Evolutionary conservation across 2,329 filamentous ascomycete genomes (phyloP).

Genomic region (Albophoma yamanashiensis): DNA sequence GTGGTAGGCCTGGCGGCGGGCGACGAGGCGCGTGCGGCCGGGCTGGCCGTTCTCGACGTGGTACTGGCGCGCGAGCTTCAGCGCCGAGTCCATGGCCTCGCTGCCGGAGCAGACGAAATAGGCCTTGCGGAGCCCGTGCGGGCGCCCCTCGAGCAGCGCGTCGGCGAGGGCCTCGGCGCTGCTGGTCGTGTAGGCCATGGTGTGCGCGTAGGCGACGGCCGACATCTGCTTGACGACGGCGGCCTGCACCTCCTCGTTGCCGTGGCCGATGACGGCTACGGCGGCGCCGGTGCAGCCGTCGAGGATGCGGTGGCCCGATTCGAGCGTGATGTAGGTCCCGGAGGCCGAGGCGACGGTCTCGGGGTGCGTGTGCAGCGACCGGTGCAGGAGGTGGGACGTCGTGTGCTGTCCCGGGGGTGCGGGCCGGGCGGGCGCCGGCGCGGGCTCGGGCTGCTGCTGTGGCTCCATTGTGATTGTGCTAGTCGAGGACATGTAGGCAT

Average conservation of each 20-base stretch:
- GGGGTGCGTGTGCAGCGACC: conserved; percentile 18
- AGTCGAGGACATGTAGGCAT: background rate
- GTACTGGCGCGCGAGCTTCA: conserved; percentile 40
- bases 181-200: conserved; percentile 33
- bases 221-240: conserved; percentile 51
- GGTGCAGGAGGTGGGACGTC: conserved; percentile 19
- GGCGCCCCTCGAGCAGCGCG: conserved; percentile 26
- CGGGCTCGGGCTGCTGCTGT: background rate
- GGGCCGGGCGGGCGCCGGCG: background rate
- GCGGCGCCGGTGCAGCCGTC: conserved; percentile 67
- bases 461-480: background rate
- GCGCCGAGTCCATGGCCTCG: conserved; percentile 33
- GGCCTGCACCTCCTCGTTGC: conserved; percentile 45
- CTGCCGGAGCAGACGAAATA: conserved; percentile 22
- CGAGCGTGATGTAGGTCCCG: conserved; percentile 23
- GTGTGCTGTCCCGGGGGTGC: too few relatives aligned
- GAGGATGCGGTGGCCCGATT: conserved; percentile 35
- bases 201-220: conserved; percentile 35
- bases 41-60: conserved; percentile 27
- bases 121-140: conserved; percentile 23
- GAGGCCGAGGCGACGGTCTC: conserved; percentile 29
- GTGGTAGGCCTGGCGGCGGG: conserved; percentile 33
- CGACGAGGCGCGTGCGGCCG: conserved; percentile 27
- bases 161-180: conserved; percentile 28
- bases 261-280: conserved; percentile 47